phyloP scores from a whole-genome alignment of 2,329 filamentous ascomycete species.

The Cytospora leucostoma region DNA sequence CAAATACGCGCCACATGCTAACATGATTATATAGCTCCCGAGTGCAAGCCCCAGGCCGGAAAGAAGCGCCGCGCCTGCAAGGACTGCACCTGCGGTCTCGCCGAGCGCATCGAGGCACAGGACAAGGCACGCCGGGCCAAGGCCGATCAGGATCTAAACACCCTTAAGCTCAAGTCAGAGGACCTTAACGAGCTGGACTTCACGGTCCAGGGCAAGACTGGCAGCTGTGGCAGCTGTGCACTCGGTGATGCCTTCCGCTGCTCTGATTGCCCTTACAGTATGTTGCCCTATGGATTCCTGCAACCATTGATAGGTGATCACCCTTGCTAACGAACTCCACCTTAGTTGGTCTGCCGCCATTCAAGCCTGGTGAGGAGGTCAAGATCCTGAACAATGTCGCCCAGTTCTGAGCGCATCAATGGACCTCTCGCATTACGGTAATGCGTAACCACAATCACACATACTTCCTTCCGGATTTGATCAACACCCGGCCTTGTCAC shows the following conservation, averaged over 20 bases:
- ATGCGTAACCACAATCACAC: background rate
- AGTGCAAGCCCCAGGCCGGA: conserved; percentile 83
- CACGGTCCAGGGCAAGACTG: conserved; percentile 94
- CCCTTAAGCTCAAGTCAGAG: conserved; percentile 70
- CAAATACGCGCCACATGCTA: conserved; percentile 26
- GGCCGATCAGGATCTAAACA: conserved; percentile 39
- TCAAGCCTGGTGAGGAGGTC: conserved; percentile 96
- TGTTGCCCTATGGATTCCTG: conserved; percentile 30
- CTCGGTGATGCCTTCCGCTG: conserved; percentile 87
- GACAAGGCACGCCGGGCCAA: conserved; percentile 52
- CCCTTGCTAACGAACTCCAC: background rate
- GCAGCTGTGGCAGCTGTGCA: conserved; percentile 91
- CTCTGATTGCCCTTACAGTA: conserved; percentile 51
- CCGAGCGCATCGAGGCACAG: conserved; percentile 82
- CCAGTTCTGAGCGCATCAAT: conserved; percentile 61
- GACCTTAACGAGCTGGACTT: conserved; percentile 93
- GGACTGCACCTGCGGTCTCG: conserved; percentile 94
- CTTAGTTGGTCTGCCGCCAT: conserved; percentile 77
- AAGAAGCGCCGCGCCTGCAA: conserved; percentile 95
- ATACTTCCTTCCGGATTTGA: background rate
- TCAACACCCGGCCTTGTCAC: background rate
- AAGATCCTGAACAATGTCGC: conserved; percentile 81
- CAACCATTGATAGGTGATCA: conserved; percentile 10
- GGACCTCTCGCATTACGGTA: background rate
- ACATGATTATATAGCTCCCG: conserved; percentile 58